phyloP scores from a whole-genome alignment of 2,329 filamentous ascomycete genomes.

The Escovopsis sp. region DNA sequence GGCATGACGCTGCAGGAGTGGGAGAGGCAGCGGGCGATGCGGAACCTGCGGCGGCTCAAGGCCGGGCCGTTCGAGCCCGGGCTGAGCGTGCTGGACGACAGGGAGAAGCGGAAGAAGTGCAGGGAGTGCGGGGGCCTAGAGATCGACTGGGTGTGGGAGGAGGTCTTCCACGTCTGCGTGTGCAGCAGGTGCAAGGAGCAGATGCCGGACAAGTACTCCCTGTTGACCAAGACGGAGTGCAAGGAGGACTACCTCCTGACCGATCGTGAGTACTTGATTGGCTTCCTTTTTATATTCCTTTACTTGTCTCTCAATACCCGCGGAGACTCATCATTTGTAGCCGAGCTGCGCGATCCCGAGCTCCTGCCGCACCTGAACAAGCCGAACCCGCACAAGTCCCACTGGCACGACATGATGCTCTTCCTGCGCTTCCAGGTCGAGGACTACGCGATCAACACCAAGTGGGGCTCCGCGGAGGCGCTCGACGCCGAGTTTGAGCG shows the following conservation, averaged over 20 bases:
- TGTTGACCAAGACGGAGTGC: constrained; percentile 93
- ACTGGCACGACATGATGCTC: constrained; percentile 98
- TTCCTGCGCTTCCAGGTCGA: constrained; percentile 90
- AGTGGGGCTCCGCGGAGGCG: constrained; percentile 80
- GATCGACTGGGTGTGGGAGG: constrained; percentile 92
- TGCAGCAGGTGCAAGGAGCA: constrained; percentile 83
- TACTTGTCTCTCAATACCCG: background rate
- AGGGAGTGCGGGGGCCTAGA: constrained; percentile 70
- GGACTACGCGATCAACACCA: constrained; percentile 75
- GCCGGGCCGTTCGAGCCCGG: constrained; percentile 80
- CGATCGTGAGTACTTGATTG: constrained; percentile 47
- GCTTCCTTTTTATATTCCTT: too few relatives aligned
- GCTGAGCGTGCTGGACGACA: constrained; percentile 56
- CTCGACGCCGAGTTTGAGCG: constrained; percentile 80
- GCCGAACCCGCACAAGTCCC: constrained; percentile 88
- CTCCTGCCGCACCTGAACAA: constrained; percentile 75
- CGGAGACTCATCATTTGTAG: constrained; percentile 23
- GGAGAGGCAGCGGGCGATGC: constrained; percentile 68
- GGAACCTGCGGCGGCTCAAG: constrained; percentile 56
- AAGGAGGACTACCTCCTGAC: constrained; percentile 91
- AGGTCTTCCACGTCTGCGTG: constrained; percentile 60
- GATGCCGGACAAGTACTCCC: constrained; percentile 78
- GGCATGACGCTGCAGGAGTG: constrained; percentile 86
- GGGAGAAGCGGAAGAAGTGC: constrained; percentile 56
- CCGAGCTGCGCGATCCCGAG: constrained; percentile 79